Evolutionary conservation across 345 rosid species (phyloP).

Genomic region (Arabidopsis arenosa): DNA sequence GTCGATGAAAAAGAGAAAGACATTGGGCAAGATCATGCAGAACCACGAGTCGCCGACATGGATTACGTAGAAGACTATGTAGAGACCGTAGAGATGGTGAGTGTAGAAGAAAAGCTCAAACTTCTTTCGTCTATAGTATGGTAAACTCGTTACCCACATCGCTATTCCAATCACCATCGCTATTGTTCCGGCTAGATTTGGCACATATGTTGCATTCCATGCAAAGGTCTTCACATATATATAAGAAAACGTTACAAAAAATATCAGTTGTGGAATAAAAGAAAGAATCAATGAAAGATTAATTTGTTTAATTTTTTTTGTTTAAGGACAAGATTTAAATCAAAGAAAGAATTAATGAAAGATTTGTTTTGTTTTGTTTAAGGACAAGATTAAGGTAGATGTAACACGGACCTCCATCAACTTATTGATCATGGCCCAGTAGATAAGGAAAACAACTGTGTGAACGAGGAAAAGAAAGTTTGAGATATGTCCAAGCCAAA

Average conservation of each 20-base stretch:
- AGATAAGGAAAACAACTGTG: conserved; percentile 54
- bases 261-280: too few species aligned
- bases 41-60: conserved; percentile 65
- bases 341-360: not conserved
- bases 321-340: too few species aligned
- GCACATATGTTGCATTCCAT: conserved; percentile 57
- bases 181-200: conserved; percentile 64
- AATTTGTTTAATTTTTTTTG: too few species aligned
- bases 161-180: conserved; percentile 56
- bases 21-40: conserved; percentile 63
- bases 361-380: too few species aligned
- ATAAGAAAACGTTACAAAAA: not conserved
- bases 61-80: conserved; percentile 58
- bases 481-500: conserved; percentile 75
- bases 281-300: not conserved
- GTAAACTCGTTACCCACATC: conserved; percentile 66
- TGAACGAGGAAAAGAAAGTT: conserved; percentile 53
- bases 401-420: conserved; percentile 47
- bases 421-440: conserved; percentile 61
- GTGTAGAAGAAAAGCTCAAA: conserved; percentile 69
- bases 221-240: conserved; percentile 50
- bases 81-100: conserved; percentile 56
- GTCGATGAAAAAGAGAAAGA: conserved; percentile 70
- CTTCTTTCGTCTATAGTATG: conserved; percentile 53
- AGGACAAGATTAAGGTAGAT: too few species aligned